Conservation (phyloP, 2,329 filamentous ascomycete genomes). For the Chaetothyriales sp. region DNA sequence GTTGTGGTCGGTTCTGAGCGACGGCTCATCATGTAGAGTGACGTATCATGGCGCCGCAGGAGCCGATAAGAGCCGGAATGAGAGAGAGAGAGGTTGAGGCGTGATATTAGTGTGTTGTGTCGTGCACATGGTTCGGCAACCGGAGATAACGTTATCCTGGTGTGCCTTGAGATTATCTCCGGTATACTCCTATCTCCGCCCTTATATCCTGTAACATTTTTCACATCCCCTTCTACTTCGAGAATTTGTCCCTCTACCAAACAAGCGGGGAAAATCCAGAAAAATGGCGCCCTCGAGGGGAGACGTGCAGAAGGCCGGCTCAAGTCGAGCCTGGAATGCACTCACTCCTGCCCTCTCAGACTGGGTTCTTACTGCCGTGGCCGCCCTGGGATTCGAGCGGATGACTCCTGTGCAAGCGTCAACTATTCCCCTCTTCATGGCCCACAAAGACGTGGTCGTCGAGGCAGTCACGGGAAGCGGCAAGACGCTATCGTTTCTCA, state of each 20-base stretch:
- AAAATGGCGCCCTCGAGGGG: constrained; percentile 18
- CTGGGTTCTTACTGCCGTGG: constrained; percentile 77
- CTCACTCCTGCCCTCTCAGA: constrained; percentile 57
- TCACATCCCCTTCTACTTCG: background rate
- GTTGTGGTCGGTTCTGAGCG: background rate
- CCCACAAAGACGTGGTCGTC: constrained; percentile 83
- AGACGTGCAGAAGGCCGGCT: constrained; percentile 36
- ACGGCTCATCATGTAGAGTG: background rate
- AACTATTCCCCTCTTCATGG: constrained; percentile 74
- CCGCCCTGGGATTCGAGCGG: constrained; percentile 69
- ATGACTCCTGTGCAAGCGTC: constrained; percentile 95
- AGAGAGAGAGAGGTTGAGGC: background rate
- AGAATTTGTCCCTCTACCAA: background rate
- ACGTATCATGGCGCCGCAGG: background rate
- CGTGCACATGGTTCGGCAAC: background rate
- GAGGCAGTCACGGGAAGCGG: constrained; percentile 86
- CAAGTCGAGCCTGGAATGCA: constrained; percentile 51
- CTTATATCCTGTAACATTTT: background rate
- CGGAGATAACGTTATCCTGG: background rate
- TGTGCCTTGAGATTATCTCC: background rate
- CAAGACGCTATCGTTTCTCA: constrained; percentile 75
- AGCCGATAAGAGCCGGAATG: background rate
- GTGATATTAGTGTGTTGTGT: background rate
- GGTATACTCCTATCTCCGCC: background rate
- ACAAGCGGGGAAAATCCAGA: background rate